These are phyloP conservation scores for Blastomyces parvus DNA, from an alignment of 2,329 filamentous ascomycete genomes.

Conservation along the genomic window DNA sequence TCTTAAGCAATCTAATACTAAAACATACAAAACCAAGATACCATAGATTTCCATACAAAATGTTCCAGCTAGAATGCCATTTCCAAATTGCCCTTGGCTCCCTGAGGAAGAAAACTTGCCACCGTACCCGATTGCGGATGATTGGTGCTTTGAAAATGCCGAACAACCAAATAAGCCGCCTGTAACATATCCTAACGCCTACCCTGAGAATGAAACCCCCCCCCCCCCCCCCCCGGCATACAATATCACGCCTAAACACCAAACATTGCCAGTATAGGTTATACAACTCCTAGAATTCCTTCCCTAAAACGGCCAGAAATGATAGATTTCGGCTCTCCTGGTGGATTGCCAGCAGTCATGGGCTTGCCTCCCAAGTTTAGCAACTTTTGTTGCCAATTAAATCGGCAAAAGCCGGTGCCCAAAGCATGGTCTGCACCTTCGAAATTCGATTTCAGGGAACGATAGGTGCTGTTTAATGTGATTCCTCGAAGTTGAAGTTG, in stretches of 20 bases:
- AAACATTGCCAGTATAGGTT: background rate
- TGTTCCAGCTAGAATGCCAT: background rate
- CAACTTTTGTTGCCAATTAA: background rate
- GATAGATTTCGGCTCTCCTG: background rate
- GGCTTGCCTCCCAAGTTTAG: no score
- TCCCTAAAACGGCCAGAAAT: background rate
- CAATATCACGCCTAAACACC: background rate
- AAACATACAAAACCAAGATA: background rate
- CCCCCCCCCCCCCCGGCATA: background rate
- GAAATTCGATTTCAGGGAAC: background rate
- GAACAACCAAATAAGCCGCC: background rate
- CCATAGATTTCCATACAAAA: slow-evolving; percentile 2
- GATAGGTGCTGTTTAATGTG: background rate
- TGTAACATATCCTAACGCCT: background rate
- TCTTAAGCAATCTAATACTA: background rate
- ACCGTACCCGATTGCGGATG: background rate
- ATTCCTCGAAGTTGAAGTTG: background rate
- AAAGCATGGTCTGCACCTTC: background rate
- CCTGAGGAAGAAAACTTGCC: background rate
- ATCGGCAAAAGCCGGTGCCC: background rate
- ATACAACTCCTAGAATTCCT: no score
- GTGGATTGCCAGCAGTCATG: background rate
- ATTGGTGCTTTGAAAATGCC: background rate
- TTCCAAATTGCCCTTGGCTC: background rate
- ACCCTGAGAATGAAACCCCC: background rate